Percentiles rank a stretch among this genome's conserved stretches.
phyloP scores from a whole-genome alignment of 179 eudicot genomes.

The Actinidia polygama region DNA sequence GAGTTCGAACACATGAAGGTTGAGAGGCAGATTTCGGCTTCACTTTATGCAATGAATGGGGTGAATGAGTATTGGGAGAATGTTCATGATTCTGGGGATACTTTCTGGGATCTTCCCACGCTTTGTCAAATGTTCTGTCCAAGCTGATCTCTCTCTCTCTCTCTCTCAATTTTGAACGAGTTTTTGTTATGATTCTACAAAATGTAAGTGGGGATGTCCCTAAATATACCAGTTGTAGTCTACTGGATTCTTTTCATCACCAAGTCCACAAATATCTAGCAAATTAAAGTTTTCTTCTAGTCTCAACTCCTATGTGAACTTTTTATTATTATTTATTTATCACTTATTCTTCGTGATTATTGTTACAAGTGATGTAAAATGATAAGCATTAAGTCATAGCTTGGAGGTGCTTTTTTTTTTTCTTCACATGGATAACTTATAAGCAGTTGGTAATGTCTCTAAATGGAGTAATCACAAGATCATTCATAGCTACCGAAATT shows the following conservation, averaged over 20 bases:
- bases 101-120: slow-evolving; percentile 88
- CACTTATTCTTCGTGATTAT: background rate
- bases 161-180: background rate
- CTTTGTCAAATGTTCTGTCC: slow-evolving; percentile 54
- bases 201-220: background rate
- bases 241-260: background rate
- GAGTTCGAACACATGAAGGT: slow-evolving; percentile 66
- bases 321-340: background rate
- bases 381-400: too few relatives aligned
- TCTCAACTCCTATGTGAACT: background rate
- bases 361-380: too few relatives aligned
- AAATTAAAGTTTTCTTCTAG: background rate
- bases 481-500: too few relatives aligned
- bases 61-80: slow-evolving; percentile 62
- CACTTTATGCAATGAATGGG: slow-evolving; percentile 57
- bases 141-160: background rate
- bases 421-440: too few relatives aligned
- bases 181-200: background rate
- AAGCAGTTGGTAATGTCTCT: too few relatives aligned
- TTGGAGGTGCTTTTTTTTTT: too few relatives aligned
- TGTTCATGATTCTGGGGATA: slow-evolving; percentile 59
- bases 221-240: background rate
- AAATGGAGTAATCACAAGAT: too few relatives aligned
- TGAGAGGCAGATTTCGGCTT: slow-evolving; percentile 66
- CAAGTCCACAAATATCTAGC: background rate